These are phyloP conservation scores for Nadsonia fulvescens DNA, from an alignment of 805 yeast genomes.

Conservation along the genomic window DNA sequence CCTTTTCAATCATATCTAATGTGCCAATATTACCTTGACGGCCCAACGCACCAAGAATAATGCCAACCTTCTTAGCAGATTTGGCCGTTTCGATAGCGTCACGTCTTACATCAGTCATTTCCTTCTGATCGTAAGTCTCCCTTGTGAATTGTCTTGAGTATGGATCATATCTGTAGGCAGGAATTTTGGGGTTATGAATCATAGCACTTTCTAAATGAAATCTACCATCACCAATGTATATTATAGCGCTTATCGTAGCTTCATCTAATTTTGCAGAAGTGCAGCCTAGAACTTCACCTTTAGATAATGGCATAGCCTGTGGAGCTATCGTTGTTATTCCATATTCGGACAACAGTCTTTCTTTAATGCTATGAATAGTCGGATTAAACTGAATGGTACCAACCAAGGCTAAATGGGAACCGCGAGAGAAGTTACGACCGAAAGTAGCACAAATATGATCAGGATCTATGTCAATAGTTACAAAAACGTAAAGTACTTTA, in stretches of 20 bases:
- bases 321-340: constrained; percentile 60
- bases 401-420: constrained; percentile 60
- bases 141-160: constrained; percentile 79
- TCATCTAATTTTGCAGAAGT: constrained; percentile 58
- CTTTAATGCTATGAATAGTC: constrained; percentile 62
- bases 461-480: constrained; percentile 79
- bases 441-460: constrained; percentile 64
- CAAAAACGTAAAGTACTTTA: constrained; percentile 88
- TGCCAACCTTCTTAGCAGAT: constrained; percentile 49
- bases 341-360: constrained; percentile 26
- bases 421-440: constrained; percentile 43
- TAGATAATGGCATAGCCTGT: constrained; percentile 79
- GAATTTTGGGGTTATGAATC: constrained; percentile 89
- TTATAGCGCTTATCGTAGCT: constrained; percentile 50
- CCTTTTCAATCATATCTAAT: constrained; percentile 41
- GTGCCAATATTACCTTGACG: constrained; percentile 85
- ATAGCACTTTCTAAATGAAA: constrained; percentile 90
- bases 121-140: constrained; percentile 75
- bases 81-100: constrained; percentile 55
- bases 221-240: constrained; percentile 90
- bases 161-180: constrained; percentile 91
- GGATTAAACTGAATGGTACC: constrained; percentile 97
- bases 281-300: constrained; percentile 93
- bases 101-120: constrained; percentile 54
- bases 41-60: constrained; percentile 84